Evolutionary conservation across 2,329 filamentous ascomycete species (phyloP).

Genomic region (Pseudogymnoascus pannorum): DNA sequence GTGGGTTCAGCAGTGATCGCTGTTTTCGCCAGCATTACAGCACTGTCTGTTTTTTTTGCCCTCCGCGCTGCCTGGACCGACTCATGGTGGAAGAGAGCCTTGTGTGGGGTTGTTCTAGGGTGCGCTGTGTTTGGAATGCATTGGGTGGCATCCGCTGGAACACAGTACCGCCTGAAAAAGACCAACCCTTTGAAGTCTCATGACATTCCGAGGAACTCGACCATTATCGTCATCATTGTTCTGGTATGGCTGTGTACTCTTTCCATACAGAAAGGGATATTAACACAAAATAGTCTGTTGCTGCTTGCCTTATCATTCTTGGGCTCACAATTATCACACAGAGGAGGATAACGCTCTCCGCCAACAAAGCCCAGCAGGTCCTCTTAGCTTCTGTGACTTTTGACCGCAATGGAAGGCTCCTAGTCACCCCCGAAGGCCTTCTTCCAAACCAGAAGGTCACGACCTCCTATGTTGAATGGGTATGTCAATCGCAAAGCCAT

Average conservation of each 20-base stretch:
- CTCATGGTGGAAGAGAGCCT: slow-evolving; percentile 65
- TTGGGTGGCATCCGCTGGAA: slow-evolving; percentile 71
- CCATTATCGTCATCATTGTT: slow-evolving; percentile 32
- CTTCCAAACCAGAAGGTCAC: slow-evolving; percentile 72
- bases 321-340: slow-evolving; percentile 45
- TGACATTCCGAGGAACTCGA: slow-evolving; percentile 44
- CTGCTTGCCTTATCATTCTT: slow-evolving; percentile 53
- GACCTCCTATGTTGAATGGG: slow-evolving; percentile 63
- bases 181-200: slow-evolving; percentile 33
- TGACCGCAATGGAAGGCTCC: slow-evolving; percentile 55
- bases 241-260: slow-evolving; percentile 45
- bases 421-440: slow-evolving; percentile 63
- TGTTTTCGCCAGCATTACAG: slow-evolving; percentile 60
- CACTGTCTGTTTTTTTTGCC: slow-evolving; percentile 70
- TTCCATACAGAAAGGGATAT: slow-evolving; percentile 6
- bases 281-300: slow-evolving; percentile 44
- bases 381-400: slow-evolving; percentile 57
- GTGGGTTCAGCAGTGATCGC: slow-evolving; percentile 66
- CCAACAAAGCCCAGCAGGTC: slow-evolving; percentile 43
- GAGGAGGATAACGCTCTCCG: slow-evolving; percentile 15
- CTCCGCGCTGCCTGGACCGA: slow-evolving; percentile 70
- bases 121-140: slow-evolving; percentile 80
- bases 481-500: slow-evolving; percentile 25
- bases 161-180: slow-evolving; percentile 52
- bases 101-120: slow-evolving; percentile 62